These are phyloP conservation scores for Ophiostoma novo-ulmi DNA, from an alignment of 2,329 filamentous ascomycete species.

Conservation along the genomic window DNA sequence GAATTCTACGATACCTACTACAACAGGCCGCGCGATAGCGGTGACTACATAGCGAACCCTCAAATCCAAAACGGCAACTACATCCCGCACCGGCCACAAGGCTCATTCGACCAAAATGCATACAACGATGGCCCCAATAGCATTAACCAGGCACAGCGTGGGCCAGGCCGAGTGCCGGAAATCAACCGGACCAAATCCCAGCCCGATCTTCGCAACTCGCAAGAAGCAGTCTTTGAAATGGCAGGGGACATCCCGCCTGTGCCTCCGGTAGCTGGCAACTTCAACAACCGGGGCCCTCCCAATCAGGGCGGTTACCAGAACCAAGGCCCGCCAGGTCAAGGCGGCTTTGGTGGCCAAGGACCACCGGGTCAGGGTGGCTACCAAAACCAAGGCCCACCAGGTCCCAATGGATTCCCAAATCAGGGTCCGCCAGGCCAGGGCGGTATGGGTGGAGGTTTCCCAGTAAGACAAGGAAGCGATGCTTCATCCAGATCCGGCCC, in stretches of 20 bases:
- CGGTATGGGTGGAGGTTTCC: conserved; percentile 27
- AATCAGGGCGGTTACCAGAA: neutral
- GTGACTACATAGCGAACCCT: conserved; percentile 31
- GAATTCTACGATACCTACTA: conserved; percentile 55
- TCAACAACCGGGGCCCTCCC: neutral
- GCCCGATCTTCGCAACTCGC: conserved; percentile 58
- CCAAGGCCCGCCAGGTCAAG: conserved; percentile 25
- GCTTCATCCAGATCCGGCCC: conserved; percentile 30
- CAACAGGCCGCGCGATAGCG: conserved; percentile 31
- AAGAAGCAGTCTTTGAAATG: conserved; percentile 70
- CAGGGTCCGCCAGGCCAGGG: conserved; percentile 28
- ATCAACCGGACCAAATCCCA: conserved; percentile 61
- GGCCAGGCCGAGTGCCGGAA: conserved; percentile 48
- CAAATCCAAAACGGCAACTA: conserved; percentile 37
- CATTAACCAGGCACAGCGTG: conserved; percentile 39
- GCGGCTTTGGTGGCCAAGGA: neutral
- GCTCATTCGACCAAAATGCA: conserved; percentile 48
- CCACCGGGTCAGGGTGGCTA: neutral
- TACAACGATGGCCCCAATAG: conserved; percentile 26
- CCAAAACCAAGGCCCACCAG: neutral
- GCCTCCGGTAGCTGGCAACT: conserved; percentile 29
- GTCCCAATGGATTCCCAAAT: conserved; percentile 1
- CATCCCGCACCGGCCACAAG: conserved; percentile 34
- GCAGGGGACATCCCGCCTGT: conserved; percentile 56
- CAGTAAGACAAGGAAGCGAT: conserved; percentile 32